These are phyloP conservation scores for Escallonia rubra DNA, from an alignment of 129 eudicot species.

Conservation along the genomic window DNA sequence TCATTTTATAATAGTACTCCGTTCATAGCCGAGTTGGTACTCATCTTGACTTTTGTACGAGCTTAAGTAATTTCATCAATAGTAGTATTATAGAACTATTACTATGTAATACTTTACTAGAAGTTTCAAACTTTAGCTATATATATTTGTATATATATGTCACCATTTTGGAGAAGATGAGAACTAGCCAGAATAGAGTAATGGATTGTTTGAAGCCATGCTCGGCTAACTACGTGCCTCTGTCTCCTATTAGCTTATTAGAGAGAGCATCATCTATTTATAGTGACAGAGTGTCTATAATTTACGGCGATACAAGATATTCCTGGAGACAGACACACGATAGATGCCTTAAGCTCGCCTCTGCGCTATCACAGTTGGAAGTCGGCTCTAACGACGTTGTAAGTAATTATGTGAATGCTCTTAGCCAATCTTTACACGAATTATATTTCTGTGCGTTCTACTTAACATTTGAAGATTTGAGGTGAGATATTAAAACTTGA, in stretches of 20 bases:
- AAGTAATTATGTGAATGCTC: not conserved
- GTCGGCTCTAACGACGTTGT: slow-evolving; percentile 29
- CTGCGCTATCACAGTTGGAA: slow-evolving; percentile 33
- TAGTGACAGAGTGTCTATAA: slow-evolving; percentile 24
- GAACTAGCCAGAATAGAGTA: not conserved
- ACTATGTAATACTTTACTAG: too few species aligned
- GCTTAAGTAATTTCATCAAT: too few species aligned
- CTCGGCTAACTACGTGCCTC: slow-evolving; percentile 44
- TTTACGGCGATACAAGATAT: slow-evolving; percentile 21
- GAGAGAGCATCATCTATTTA: slow-evolving; percentile 48
- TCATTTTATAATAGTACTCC: too few species aligned
- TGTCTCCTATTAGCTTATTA: slow-evolving; percentile 49
- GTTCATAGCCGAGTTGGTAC: too few species aligned
- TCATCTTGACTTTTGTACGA: too few species aligned
- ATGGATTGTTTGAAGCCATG: slow-evolving; percentile 38
- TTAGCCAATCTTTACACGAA: too few species aligned
- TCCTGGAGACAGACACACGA: slow-evolving; percentile 43
- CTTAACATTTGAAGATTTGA: too few species aligned
- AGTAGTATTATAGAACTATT: too few species aligned
- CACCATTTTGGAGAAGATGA: not conserved
- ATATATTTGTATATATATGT: not conserved
- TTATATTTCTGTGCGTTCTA: too few species aligned
- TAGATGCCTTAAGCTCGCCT: slow-evolving; percentile 51
- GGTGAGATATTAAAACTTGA: too few species aligned
- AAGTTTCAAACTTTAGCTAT: too few species aligned